Base-by-base conservation (phyloP, 2,329 filamentous ascomycete species). In the Claviceps digitariae region DNA sequence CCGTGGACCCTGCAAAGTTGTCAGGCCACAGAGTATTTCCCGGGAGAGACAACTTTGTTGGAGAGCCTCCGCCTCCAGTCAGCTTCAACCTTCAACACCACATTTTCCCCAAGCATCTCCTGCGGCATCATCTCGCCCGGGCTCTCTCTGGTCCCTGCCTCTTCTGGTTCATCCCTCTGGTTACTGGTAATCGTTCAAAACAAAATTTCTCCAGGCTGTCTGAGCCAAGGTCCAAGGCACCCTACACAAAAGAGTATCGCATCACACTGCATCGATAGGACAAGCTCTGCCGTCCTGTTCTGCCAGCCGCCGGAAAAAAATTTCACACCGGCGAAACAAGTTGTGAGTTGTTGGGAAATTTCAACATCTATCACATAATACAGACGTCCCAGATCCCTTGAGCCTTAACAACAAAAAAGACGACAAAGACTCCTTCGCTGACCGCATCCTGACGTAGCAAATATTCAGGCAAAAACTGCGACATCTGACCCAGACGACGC, bases 101-200 rank as follows among this genome's bases (percentile, higher is more conserved):
- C 59, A 63, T 46, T 54, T 57, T 54, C 52, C 58, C 59, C 56
- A 58, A 57, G 59, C 57, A 48, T 55, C 57, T 56, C 56, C 55
- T 57, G 56, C 60, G 57, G 58, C 60, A 59, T 61, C 60, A 55
- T 45, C 17, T 41, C 41, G 31, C 46, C 44, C 58, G 57, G 53
- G 55, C 54, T 52, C 54, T 57, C 54, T 52, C 58, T 59, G 63
- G 62, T 66, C 61, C 63, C 61, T 61, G 64, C 62, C 62, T 65
- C 66, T 66, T 56, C 66, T 71, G 68, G 69, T 70, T 66, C 57
- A 66, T 58, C 62, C 64, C 64, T 62, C 64, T 69, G 69, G 69
- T 70, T 62, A 64, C 66, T 62, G 67, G 68, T 70, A 59, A 61
- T 64, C 58, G 61, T 62, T 56, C 36, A 36, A 36, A 41, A 43